Base-by-base conservation (phyloP, 495 filamentous ascomycete genomes). In the Neurospora africana region DNA sequence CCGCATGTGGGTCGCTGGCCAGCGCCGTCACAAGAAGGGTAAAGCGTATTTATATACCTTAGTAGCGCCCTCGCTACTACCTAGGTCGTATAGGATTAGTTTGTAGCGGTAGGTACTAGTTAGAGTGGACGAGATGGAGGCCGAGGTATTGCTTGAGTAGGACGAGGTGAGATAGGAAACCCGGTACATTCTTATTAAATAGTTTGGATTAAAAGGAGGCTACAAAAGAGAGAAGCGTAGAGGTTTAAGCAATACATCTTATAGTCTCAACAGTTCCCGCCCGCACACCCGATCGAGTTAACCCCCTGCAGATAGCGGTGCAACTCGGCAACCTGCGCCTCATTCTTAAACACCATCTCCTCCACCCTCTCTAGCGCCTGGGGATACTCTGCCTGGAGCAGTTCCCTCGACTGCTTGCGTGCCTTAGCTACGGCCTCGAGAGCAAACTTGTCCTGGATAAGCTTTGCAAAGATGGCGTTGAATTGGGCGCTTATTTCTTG, bases 141-240 rank as follows among this genome's bases (percentile, higher is more conserved):
- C 33, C 4, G 82, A 84, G 72, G 78, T 81, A 36, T 41, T 81
- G 43, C 70, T 83, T 72, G 81, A 84, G 76, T 84, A 79, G 74
- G 82, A 84, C 77, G 39, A 73, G 38, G 33, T 40, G 39, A 23
- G 2, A 23, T 11, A 27, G 8, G 7, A 9, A n/a, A 19, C 19
- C 19, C 41, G 19, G 19, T n/a, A 44, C n/a, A n/a, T 44, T n/a
- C 41, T 44, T 44, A 2, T 44, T 44, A 19, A 19, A 44, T 21
- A 19, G 41, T 44, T 3, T 19, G 6, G 17, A 44, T 44, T 19
- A 19, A n/a, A n/a, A 10, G 41, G 17, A 44, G 41, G 41, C 7
- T 3, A 44, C 8, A 19, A 44, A n/a, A n/a, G 41, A 44, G 41
- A n/a, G 19, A 44, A 19, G 17, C 19, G 17, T 21, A 4, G 19